Conservation (phyloP, 73 alveolate species). For the Blepharisma stoltei region DNA sequence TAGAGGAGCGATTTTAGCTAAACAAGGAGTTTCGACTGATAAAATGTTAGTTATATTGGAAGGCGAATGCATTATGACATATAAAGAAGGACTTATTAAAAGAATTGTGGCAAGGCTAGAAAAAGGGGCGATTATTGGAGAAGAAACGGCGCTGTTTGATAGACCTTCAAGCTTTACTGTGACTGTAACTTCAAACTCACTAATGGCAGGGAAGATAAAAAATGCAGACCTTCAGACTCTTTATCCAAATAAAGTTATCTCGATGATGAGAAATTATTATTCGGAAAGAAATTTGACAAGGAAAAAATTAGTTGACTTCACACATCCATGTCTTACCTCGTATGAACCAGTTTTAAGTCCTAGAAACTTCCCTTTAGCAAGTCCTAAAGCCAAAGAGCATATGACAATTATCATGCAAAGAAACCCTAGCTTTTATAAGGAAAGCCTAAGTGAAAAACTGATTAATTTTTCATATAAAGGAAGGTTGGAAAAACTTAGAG, state of each 20-base stretch:
- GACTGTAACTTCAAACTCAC: background rate
- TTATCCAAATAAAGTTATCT: background rate
- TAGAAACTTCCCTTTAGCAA: too few relatives aligned
- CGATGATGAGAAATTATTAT: background rate
- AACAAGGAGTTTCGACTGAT: background rate
- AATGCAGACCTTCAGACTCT: background rate
- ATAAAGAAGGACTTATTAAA: background rate
- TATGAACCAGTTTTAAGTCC: too few relatives aligned
- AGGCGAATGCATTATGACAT: background rate
- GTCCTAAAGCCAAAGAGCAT: too few relatives aligned
- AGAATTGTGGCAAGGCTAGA: slow-evolving; percentile 4
- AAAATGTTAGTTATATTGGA: background rate
- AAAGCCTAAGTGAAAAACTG: too few relatives aligned
- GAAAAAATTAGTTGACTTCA: background rate
- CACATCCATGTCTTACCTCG: background rate
- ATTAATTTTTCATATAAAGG: too few relatives aligned
- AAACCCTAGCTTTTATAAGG: too few relatives aligned
- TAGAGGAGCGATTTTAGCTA: background rate
- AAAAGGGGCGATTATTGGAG: background rate
- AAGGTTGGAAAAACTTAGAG: too few relatives aligned
- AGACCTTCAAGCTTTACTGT: slow-evolving; percentile 1
- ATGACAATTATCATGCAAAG: too few relatives aligned
- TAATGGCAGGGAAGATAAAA: background rate
- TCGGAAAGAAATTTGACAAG: background rate
- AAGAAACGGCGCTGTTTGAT: background rate